Base-by-base conservation (phyloP, 805 yeast species). In the Metschnikowia continentalis region DNA sequence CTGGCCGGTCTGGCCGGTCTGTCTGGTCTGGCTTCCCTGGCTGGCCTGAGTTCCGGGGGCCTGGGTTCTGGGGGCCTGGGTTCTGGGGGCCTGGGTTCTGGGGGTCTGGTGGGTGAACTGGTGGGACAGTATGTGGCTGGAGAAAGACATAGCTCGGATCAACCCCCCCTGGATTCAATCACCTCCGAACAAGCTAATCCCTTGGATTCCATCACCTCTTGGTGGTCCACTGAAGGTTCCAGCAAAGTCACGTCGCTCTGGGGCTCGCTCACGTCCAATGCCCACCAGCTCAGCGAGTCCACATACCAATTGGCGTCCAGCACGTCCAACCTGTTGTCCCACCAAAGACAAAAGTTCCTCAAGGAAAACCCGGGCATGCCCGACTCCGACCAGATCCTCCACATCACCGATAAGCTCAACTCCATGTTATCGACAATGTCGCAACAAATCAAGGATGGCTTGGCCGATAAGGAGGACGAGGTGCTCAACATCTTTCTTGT, bases 141-240 rank as follows among this genome's bases (percentile, higher is more conserved):
- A 26, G 30, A 26, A 26, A 26, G 30, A 26, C 30, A 26, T 26
- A 26, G 30, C 11, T 10, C 30, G 5, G 30, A 26, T 26, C 30
- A 26, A 8, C 5, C 30, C 5, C 30, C 30, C 11, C 30, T 26
- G 30, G 30, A 26, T 26, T 26, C 11, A 0, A 26, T 8, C 10
- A 8, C 30, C 30, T 8, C 11, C 0, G 30, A 26, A 1, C 38
- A 22, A 17, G 11, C 20, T 5, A 42, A 19, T 30, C 90, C 91
- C 14, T 76, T 86, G 35, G 74, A 83, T 0, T 77, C 88, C 1
- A 68, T 86, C 46, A 75, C 90, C 3, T 80, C 76, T 36, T 87
- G 95, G 94, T 86, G 90, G 90, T 78, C 81, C 2, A 74, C 75
- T 1, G 82, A 82, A 41, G 91, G 91, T 0, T 81, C 90, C 2